phyloP scores from a whole-genome alignment of 2,329 filamentous ascomycete species.

The Paraphoma sp. region DNA sequence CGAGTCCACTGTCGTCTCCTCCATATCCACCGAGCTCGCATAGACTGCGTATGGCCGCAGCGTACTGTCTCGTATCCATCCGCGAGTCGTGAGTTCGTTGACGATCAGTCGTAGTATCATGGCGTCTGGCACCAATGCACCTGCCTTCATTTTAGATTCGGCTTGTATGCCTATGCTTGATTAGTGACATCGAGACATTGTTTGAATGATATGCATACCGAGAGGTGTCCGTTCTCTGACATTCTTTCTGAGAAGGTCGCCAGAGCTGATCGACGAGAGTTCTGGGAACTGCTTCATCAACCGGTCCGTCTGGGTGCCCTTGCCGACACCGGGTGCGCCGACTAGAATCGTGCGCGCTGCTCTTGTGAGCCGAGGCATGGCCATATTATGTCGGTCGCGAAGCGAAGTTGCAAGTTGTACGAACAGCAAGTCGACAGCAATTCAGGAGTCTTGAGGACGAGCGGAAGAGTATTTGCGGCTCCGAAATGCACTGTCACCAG shows the following conservation, averaged over 20 bases:
- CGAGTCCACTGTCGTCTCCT: conserved; percentile 47
- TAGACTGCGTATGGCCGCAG: conserved; percentile 56
- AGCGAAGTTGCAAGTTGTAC: not conserved
- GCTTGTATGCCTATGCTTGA: conserved; percentile 78
- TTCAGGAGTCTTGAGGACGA: not conserved
- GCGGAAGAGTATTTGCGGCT: not conserved
- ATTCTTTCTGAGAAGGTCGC: conserved; percentile 90
- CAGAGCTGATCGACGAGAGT: conserved; percentile 89
- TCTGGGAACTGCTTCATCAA: conserved; percentile 87
- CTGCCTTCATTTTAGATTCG: conserved; percentile 84
- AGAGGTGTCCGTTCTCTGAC: conserved; percentile 86
- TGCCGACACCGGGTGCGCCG: conserved; percentile 94
- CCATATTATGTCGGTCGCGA: conserved; percentile 22
- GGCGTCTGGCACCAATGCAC: conserved; percentile 87
- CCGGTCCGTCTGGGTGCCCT: conserved; percentile 93
- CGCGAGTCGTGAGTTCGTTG: conserved; percentile 82
- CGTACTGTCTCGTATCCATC: conserved; percentile 72
- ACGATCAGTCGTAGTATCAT: conserved; percentile 93
- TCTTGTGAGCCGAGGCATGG: conserved; percentile 49
- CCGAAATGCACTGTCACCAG: conserved; percentile 24
- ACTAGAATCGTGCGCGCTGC: conserved; percentile 94
- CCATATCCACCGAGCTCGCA: conserved; percentile 41
- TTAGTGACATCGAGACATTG: conserved; percentile 22
- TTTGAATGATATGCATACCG: conserved; percentile 59
- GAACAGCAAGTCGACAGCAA: not conserved